Percentiles rank a stretch among this genome's conserved stretches.
phyloP scores from a whole-genome alignment of 2,329 filamentous ascomycete genomes.

The Periconia sp. region DNA sequence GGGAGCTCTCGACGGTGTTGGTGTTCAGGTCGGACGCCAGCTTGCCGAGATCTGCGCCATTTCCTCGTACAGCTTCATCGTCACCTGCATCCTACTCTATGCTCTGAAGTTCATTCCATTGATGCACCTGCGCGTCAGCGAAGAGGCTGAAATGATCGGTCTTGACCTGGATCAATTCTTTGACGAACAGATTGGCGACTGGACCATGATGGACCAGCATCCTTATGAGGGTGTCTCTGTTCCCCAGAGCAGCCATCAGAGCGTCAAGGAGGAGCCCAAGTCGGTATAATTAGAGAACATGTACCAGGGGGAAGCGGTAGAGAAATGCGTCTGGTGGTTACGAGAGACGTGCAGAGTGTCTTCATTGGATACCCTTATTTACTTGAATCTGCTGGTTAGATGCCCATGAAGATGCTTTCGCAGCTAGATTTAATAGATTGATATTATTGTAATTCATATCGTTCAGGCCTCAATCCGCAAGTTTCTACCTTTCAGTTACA shows the following conservation, averaged over 20 bases:
- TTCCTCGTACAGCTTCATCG: conserved; percentile 59
- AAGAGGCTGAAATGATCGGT: conserved; percentile 62
- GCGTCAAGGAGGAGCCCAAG: too few relatives aligned
- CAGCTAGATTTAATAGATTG: too few relatives aligned
- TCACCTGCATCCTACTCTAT: conserved; percentile 59
- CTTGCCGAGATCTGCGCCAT: conserved; percentile 63
- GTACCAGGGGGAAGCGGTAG: too few relatives aligned
- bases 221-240: conserved; percentile 19
- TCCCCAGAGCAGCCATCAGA: neutral
- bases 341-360: too few relatives aligned
- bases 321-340: too few relatives aligned
- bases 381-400: too few relatives aligned
- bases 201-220: conserved; percentile 47
- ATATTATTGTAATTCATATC: too few relatives aligned
- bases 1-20: conserved; percentile 61
- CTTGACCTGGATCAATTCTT: conserved; percentile 62
- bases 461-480: too few relatives aligned
- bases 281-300: too few relatives aligned
- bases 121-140: conserved; percentile 60
- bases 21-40: conserved; percentile 62
- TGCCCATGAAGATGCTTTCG: too few relatives aligned
- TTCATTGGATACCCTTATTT: too few relatives aligned
- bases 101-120: conserved; percentile 62
- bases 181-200: conserved; percentile 63
- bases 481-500: too few relatives aligned